Base-by-base conservation (phyloP, 192 early-diverging fungal genomes). In the Gryganskiella cystojenkinii region DNA sequence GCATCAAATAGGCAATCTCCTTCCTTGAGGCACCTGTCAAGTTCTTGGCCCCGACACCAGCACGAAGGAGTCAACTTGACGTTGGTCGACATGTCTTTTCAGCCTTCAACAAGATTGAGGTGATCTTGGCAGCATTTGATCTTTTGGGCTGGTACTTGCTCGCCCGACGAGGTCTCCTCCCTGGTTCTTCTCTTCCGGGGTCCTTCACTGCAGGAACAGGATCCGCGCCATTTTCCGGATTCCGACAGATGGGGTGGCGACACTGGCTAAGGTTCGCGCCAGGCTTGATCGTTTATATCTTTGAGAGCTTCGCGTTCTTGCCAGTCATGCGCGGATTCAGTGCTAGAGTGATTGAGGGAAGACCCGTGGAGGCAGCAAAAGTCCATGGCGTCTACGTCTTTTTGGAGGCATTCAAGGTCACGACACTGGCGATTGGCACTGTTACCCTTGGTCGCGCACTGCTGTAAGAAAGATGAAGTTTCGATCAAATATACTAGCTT, bases 71-170 rank as follows among this genome's bases (percentile, higher is more conserved):
- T 15, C 34, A 67, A 27, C 51, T 81, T 7, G 79, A 81, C 27
- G 79, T 81, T 0, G 79, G 79, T 3, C 79, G 79, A 4, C 79
- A 81, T 59, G 79, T 81, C 8, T 81, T 81, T 54, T 81, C 79
- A 1, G 79, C 79, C 1, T 20, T 81, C 28, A 81, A 81, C 65
- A 71, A 73, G 31, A 71, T 72, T 7, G 79, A 81, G 31, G 66
- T 81, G 15, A n/a, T 69, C 37, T 49, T 81, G 14, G 62, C 79
- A 11, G 37, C 66, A 3, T 66, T 73, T 46, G 79, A 72, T n/a
- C 28, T 81, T 8, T n/a, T 78, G 5, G 74, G 74, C 34, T 78
- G 74, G 74, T 69, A 58, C 49, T 50, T 78, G 0, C 25, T 78
- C 9, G 43, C 31, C 0, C 66, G 64, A 31, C 74, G 74, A 2